Conservation (phyloP, 1,284 basidiomycete species). For the Ceratobasidium sp. region DNA sequence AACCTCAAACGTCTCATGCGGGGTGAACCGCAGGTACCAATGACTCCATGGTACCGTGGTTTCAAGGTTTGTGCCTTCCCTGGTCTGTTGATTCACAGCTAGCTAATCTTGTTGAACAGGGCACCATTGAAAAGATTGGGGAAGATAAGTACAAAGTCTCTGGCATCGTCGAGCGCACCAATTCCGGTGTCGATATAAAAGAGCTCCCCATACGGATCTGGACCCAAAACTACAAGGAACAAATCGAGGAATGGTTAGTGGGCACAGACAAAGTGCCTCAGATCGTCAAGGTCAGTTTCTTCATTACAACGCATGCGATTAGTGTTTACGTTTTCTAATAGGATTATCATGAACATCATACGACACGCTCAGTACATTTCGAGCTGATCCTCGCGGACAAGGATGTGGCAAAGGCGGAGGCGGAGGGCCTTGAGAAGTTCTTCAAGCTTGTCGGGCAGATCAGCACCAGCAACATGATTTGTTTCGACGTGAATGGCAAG, state of each 20-base stretch:
- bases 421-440: slow-evolving; percentile 88
- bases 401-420: slow-evolving; percentile 83
- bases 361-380: slow-evolving; percentile 93
- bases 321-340: slow-evolving; percentile 53
- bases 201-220: slow-evolving; percentile 96
- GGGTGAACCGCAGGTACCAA: slow-evolving; percentile 83
- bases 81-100: neutral
- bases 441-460: slow-evolving; percentile 91
- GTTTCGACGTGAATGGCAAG: slow-evolving; percentile 96
- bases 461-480: slow-evolving; percentile 97
- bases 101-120: slow-evolving; percentile 59
- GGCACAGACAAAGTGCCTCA: slow-evolving; percentile 70
- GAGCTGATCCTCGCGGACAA: slow-evolving; percentile 83
- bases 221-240: slow-evolving; percentile 93
- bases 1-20: slow-evolving; percentile 91
- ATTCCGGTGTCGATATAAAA: slow-evolving; percentile 92
- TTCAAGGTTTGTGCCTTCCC: slow-evolving; percentile 62
- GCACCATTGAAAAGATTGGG: slow-evolving; percentile 80
- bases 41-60: slow-evolving; percentile 98
- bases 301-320: slow-evolving; percentile 6
- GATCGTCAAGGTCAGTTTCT: slow-evolving; percentile 67
- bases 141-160: slow-evolving; percentile 90
- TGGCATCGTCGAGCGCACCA: slow-evolving; percentile 80
- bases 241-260: slow-evolving; percentile 76
- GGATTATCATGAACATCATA: slow-evolving; percentile 98